These are phyloP conservation scores for Coelastrella sp. DNA, from an alignment of 139 green algal species.

Conservation along the genomic window DNA sequence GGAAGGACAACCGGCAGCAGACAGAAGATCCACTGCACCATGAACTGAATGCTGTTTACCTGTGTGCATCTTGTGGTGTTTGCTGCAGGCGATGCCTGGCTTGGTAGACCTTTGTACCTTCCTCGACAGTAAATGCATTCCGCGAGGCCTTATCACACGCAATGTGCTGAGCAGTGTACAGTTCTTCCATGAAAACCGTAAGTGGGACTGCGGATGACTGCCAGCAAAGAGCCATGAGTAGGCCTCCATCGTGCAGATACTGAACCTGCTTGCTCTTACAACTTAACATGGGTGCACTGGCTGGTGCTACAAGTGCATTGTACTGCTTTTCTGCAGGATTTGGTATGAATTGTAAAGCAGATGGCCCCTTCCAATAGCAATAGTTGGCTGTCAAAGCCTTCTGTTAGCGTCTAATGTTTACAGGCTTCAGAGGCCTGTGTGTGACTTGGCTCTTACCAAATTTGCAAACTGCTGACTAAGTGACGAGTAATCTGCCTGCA, in stretches of 20 bases:
- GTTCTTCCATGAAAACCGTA: constrained; percentile 23
- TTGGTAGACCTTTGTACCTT: constrained; percentile 70
- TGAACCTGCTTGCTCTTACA: background rate
- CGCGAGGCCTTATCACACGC: constrained; percentile 78
- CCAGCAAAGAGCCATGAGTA: too few relatives aligned
- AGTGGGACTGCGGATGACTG: background rate
- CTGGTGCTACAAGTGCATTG: too few relatives aligned
- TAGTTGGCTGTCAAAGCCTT: too few relatives aligned
- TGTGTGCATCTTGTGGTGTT: background rate
- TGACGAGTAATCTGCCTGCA: background rate
- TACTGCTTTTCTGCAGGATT: too few relatives aligned
- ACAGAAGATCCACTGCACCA: background rate
- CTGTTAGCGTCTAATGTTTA: too few relatives aligned
- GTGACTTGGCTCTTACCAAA: background rate
- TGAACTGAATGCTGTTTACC: background rate
- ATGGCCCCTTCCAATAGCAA: too few relatives aligned
- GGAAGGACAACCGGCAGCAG: background rate
- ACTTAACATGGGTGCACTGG: background rate
- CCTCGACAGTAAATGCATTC: constrained; percentile 67
- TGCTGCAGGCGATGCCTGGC: constrained; percentile 72
- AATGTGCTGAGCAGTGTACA: constrained; percentile 63
- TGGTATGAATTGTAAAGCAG: too few relatives aligned
- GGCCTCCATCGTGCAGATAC: too few relatives aligned
- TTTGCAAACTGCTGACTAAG: background rate
- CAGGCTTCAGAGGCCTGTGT: too few relatives aligned